A percentile compares a stretch with the other conserved stretches of the same genome.
phyloP scores from a whole-genome alignment of 306 rosid species.

The Herpetospermum pedunculosum region DNA sequence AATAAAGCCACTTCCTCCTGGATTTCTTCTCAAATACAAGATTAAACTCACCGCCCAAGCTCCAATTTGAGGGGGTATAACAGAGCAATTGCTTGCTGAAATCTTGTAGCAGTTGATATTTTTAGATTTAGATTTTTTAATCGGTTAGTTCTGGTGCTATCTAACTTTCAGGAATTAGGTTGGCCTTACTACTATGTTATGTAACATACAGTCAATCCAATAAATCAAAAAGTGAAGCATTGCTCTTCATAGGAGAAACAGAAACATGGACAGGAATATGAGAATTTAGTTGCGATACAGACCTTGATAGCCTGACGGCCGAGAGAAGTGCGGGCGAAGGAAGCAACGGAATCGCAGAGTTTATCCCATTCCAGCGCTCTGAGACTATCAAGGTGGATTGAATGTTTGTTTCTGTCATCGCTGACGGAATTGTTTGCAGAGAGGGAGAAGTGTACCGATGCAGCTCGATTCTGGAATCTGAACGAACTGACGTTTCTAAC shows the following conservation, averaged over 20 bases:
- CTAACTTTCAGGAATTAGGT: neutral
- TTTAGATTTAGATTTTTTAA: neutral
- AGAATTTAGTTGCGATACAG: neutral
- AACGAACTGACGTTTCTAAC: slow-evolving; percentile 2
- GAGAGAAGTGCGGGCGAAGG: slow-evolving; percentile 70
- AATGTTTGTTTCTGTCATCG: slow-evolving; percentile 4
- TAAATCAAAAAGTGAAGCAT: neutral
- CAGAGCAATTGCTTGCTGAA: neutral
- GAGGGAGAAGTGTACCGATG: slow-evolving; percentile 15
- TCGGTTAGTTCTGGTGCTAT: neutral
- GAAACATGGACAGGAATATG: neutral
- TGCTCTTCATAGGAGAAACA: neutral
- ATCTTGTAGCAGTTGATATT: neutral
- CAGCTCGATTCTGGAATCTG: slow-evolving; percentile 15
- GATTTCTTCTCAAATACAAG: neutral
- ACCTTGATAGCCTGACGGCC: slow-evolving; percentile 76
- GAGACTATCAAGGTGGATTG: slow-evolving; percentile 53
- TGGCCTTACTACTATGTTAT: too few species aligned
- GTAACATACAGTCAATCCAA: neutral
- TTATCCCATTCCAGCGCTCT: slow-evolving; percentile 87
- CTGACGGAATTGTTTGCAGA: slow-evolving; percentile 7
- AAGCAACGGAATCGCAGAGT: slow-evolving; percentile 70
- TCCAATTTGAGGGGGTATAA: neutral
- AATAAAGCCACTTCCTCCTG: neutral
- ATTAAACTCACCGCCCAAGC: neutral